phyloP scores from a whole-genome alignment of 208 protist genomes.

The Acanthamoeba castellanii region DNA sequence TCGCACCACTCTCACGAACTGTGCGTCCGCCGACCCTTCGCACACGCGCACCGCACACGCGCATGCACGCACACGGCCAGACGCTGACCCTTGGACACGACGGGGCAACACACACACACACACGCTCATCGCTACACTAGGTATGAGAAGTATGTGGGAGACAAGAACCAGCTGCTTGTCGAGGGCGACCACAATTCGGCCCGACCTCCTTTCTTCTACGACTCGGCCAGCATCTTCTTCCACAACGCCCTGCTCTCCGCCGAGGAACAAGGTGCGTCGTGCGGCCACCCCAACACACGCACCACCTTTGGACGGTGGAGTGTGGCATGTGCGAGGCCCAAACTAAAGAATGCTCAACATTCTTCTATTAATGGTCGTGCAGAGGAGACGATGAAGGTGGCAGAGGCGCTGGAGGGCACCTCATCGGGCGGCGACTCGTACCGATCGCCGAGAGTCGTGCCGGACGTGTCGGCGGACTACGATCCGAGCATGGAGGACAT shows the following conservation, averaged over 20 bases:
- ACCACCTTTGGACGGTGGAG: no score
- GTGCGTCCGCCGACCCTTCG: neutral
- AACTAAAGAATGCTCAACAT: neutral
- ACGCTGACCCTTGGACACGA: neutral
- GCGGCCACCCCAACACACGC: neutral
- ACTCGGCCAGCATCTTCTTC: conserved; percentile 92
- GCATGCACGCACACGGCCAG: no score
- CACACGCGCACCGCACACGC: neutral
- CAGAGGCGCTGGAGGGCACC: neutral
- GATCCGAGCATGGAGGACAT: conserved; percentile 58
- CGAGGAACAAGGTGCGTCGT: conserved; percentile 48
- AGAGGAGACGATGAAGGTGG: conserved; percentile 1
- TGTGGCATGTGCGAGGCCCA: no score
- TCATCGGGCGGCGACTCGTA: neutral
- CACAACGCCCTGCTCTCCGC: conserved; percentile 73
- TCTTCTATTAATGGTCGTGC: neutral
- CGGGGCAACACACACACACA: no score
- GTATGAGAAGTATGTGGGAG: conserved; percentile 79
- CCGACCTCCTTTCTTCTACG: conserved; percentile 90
- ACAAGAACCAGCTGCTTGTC: conserved; percentile 87
- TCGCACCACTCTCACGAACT: conserved; percentile 91
- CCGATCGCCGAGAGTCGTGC: neutral
- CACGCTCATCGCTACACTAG: neutral
- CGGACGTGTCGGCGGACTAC: neutral
- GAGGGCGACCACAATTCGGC: conserved; percentile 95